These are phyloP conservation scores for Cardiospermum halicacabum DNA, from an alignment of 345 rosid genomes.

Conservation along the genomic window DNA sequence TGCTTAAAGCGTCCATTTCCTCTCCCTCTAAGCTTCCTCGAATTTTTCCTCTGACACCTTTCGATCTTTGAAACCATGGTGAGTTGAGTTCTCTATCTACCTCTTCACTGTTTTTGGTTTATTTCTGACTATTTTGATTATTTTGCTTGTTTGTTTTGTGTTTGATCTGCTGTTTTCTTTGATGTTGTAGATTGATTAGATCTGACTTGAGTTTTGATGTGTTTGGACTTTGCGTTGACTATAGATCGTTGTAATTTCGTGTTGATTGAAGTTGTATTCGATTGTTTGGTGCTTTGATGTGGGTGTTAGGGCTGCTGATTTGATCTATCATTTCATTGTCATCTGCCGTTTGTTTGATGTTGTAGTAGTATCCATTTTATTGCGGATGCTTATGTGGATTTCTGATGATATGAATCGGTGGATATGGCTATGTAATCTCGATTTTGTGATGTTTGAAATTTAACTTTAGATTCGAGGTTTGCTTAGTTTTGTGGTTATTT, in stretches of 20 bases:
- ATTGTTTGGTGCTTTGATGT: background rate
- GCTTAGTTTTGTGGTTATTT: background rate
- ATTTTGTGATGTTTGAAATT: background rate
- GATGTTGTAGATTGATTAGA: background rate
- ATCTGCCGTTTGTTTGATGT: background rate
- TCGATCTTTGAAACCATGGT: constrained; percentile 14
- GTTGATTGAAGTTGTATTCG: background rate
- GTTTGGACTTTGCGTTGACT: background rate
- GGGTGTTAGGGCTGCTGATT: background rate
- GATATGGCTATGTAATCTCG: background rate
- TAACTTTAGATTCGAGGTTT: background rate
- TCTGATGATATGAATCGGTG: background rate
- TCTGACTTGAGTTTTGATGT: background rate
- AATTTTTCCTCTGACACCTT: too few species aligned
- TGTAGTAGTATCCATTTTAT: background rate
- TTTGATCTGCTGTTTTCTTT: background rate
- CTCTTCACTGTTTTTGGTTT: background rate
- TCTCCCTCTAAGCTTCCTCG: background rate
- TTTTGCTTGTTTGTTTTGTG: background rate
- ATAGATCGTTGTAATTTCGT: background rate
- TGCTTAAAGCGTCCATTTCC: constrained; percentile 5
- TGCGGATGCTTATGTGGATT: background rate
- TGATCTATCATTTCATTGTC: background rate
- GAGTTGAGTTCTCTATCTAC: constrained; percentile 6
- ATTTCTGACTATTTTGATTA: background rate